Conservation (phyloP, 1,284 basidiomycete species). For the Cystobasidiaceae sp. region DNA sequence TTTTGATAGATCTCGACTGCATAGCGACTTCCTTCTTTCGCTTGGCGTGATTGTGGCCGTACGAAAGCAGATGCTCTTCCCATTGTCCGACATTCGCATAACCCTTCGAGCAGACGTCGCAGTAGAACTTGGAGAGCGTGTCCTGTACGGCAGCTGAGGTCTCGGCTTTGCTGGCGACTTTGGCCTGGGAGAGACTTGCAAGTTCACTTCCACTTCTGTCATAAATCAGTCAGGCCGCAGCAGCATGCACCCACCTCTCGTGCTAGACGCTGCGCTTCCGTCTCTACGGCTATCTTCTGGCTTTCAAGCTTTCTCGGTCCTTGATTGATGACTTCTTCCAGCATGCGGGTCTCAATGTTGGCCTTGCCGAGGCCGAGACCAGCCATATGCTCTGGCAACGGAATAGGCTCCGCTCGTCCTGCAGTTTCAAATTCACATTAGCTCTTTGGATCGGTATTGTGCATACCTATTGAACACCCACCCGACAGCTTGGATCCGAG, state of each 20-base stretch:
- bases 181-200: not conserved
- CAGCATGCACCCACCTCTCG: conserved; percentile 6
- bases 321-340: conserved; percentile 16
- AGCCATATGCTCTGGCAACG: conserved; percentile 23
- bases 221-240: not conserved
- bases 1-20: conserved; percentile 5
- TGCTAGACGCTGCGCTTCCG: conserved; percentile 13
- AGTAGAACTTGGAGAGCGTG: conserved; percentile 21
- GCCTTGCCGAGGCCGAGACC: conserved; percentile 21
- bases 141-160: not conserved
- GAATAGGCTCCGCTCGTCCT: conserved; percentile 29
- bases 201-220: not conserved
- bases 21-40: conserved; percentile 27
- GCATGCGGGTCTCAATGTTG: conserved; percentile 31
- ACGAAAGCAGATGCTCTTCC: conserved; percentile 26
- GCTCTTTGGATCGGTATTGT: not conserved
- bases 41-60: conserved; percentile 28
- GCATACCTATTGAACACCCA: not conserved
- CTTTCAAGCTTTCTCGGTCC: conserved; percentile 17
- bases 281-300: conserved; percentile 23
- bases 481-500: conserved; percentile 20
- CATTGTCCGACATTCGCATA: conserved; percentile 23
- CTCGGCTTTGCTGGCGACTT: conserved; percentile 5
- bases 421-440: not conserved
- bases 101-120: conserved; percentile 23